Evolutionary conservation across 2,329 filamentous ascomycete species (phyloP).

Genomic region (Alternaria sp.): DNA sequence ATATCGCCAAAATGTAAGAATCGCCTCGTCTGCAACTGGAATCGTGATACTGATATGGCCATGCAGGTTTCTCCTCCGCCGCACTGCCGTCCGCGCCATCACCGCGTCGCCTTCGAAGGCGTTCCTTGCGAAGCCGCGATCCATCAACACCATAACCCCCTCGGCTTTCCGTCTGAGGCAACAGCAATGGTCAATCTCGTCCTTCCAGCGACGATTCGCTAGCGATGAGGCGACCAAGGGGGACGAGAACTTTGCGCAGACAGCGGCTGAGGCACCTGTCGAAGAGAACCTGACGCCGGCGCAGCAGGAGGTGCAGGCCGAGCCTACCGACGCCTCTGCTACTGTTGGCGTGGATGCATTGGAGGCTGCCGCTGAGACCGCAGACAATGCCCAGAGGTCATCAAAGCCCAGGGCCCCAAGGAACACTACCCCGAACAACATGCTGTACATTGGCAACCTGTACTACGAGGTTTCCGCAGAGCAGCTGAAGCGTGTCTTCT

Average conservation of each 20-base stretch:
- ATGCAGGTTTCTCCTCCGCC: conserved; percentile 65
- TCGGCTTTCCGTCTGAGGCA: conserved; percentile 41
- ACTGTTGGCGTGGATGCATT: conserved; percentile 38
- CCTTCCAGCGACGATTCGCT: conserved; percentile 57
- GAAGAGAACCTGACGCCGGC: conserved; percentile 42
- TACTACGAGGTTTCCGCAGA: conserved; percentile 71
- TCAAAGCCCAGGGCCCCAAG: not conserved
- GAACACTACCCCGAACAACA: conserved; percentile 37
- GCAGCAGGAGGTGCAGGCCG: conserved; percentile 32
- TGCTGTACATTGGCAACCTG: conserved; percentile 72
- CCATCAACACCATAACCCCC: conserved; percentile 44
- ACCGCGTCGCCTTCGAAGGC: conserved; percentile 55
- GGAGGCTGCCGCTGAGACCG: conserved; percentile 11
- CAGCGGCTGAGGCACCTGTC: conserved; percentile 42
- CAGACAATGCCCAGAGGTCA: not conserved
- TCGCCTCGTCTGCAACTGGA: not conserved
- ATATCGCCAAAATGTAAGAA: conserved; percentile 26
- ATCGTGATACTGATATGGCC: conserved; percentile 8
- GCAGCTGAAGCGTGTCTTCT: conserved; percentile 66
- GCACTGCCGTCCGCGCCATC: conserved; percentile 62
- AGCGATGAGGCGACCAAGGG: conserved; percentile 55
- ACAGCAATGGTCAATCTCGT: conserved; percentile 48
- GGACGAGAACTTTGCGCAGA: conserved; percentile 47
- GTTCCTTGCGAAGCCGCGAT: conserved; percentile 51
- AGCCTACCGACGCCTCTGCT: conserved; percentile 33